Conservation (phyloP, 257 asterid genomes). For the Nicotiana benthamiana region DNA sequence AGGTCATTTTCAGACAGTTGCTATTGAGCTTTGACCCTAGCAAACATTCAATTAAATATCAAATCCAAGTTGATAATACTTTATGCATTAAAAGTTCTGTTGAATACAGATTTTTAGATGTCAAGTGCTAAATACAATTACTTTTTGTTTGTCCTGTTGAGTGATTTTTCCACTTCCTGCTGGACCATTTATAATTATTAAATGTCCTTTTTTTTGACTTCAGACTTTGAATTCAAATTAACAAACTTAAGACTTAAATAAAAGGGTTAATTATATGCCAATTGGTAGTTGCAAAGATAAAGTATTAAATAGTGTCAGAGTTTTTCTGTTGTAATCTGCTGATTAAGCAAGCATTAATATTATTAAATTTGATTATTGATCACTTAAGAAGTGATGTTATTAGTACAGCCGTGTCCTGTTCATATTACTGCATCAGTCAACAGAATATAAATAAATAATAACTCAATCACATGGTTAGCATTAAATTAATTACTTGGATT, state of each 20-base stretch:
- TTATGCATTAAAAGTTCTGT: neutral
- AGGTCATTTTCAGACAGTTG: constrained; percentile 9
- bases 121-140: neutral
- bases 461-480: neutral
- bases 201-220: constrained; percentile 18
- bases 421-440: constrained; percentile 14
- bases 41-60: constrained; percentile 19
- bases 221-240: constrained; percentile 13
- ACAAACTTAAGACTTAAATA: neutral
- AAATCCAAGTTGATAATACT: constrained; percentile 15
- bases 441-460: neutral
- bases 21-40: constrained; percentile 15
- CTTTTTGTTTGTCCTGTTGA: constrained; percentile 7
- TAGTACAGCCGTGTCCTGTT: constrained; percentile 27
- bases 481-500: neutral
- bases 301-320: neutral
- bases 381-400: constrained; percentile 13
- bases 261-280: neutral
- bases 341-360: constrained; percentile 16
- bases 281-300: neutral
- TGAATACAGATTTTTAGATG: constrained; percentile 12
- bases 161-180: constrained; percentile 19
- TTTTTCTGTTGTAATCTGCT: constrained; percentile 15
- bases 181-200: constrained; percentile 2
- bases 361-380: constrained; percentile 6